Percentiles rank a stretch among this genome's conserved stretches.
Evolutionary conservation across 345 rosid species (phyloP).

Genomic region (Aquilaria malaccensis): DNA sequence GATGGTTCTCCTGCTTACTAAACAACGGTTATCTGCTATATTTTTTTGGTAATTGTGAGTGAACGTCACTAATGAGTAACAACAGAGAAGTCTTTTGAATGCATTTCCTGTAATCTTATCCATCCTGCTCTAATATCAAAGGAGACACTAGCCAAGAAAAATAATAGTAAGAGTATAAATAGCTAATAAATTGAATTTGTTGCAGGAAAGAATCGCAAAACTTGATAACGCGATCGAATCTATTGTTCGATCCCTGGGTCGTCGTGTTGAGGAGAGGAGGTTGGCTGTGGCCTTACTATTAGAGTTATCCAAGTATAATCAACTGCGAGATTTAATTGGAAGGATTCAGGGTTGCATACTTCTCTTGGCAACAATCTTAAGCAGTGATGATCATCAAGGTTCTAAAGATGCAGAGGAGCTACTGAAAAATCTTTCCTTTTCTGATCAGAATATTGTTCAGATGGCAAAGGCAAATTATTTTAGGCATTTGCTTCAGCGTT

Average conservation of each 20-base stretch:
- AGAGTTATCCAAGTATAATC: constrained; percentile 36
- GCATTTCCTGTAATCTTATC: too few relatives aligned
- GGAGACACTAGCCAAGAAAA: too few relatives aligned
- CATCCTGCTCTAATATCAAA: too few relatives aligned
- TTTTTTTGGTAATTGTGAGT: neutral
- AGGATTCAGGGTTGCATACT: constrained; percentile 56
- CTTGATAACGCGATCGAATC: constrained; percentile 37
- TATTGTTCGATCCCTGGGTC: constrained; percentile 54
- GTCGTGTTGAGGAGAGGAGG: constrained; percentile 47
- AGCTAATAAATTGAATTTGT: constrained; percentile 10
- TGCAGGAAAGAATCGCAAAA: constrained; percentile 52
- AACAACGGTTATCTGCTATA: too few relatives aligned
- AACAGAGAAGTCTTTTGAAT: neutral
- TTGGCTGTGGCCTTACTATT: constrained; percentile 48
- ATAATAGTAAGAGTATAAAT: too few relatives aligned
- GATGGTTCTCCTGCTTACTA: too few relatives aligned
- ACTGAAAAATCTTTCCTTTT: constrained; percentile 49
- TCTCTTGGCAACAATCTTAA: constrained; percentile 57
- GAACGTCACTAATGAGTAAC: neutral
- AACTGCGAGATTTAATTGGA: constrained; percentile 38
- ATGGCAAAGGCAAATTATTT: constrained; percentile 75
- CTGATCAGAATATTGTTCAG: constrained; percentile 45
- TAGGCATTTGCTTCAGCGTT: constrained; percentile 45
- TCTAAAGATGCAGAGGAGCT: constrained; percentile 42
- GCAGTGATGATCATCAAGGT: constrained; percentile 44